Evolutionary conservation across 2,329 filamentous ascomycete species (phyloP), one percentile per base, ranked within the genome.

Genomic region (Neonectria coccinea): DNA sequence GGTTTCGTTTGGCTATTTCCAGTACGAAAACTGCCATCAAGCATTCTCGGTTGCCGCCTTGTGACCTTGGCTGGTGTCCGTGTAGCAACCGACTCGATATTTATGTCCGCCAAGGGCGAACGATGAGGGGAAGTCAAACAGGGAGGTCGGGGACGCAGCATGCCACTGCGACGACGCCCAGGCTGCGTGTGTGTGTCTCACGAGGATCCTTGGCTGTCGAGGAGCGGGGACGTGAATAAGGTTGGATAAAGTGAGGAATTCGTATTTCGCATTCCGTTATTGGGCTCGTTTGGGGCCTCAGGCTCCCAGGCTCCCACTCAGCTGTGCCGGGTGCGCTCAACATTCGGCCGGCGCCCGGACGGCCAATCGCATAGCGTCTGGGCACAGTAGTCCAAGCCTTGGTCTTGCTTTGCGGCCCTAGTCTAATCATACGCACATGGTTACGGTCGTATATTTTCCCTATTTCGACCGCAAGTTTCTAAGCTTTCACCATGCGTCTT

Each of bases 211-310:
- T 51, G 29, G 48, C n/a, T 50, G 14, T 18, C 44, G 22, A 39
- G 7, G 18, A 31, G 41, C 42, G 50, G 51, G 51, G 41, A 52
- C 27, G 27, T 25, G 51, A 59, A 64, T 59, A 63, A 48, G 59
- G 65, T 67, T 63, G 60, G 42, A 48, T 44, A 58, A 60, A 53
- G 56, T 45, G 63, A 56, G 56, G 65, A 73, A 71, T 73, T 73
- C 70, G 70, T 73, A 73, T 71, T 62, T 73, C 70, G 70, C 42
- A 70, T 69, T 70, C 59, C 33, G 36, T 41, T 16, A 64, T 55
- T 56, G 56, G 61, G 8, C 39, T 42, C 39, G 39, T 20, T 9
- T 1, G 10, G 39, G 11, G 47, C 45, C 53, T 42, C 39, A 20
- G 9, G 39, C 39, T 42, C 10, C 64, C 66, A 67, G 62, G 67